These are phyloP conservation scores for Nicotiana noctiflora DNA, from an alignment of 257 asterid genomes.

Conservation along the genomic window DNA sequence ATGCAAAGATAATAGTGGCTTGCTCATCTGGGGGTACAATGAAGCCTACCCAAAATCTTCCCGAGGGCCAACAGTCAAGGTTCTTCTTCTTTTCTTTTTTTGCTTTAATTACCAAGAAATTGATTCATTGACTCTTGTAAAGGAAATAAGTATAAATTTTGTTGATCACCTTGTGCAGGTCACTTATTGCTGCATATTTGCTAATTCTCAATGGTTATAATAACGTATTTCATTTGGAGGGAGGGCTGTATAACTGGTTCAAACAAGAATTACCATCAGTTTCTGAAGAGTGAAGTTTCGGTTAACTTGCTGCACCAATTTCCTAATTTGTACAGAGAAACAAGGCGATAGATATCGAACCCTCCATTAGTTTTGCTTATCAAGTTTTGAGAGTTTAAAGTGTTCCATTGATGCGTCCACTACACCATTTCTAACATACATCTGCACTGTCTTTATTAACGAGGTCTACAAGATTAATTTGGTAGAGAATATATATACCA, in stretches of 20 bases:
- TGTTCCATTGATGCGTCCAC: background rate
- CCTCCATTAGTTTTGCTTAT: background rate
- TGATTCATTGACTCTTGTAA: too few species aligned
- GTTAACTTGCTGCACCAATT: conserved; percentile 4
- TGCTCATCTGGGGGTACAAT: conserved; percentile 87
- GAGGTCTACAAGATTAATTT: background rate
- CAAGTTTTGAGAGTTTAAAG: background rate
- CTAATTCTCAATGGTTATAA: conserved; percentile 78
- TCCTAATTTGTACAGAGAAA: background rate
- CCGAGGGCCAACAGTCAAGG: conserved; percentile 94
- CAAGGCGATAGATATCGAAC: background rate
- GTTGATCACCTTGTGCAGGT: conserved; percentile 45
- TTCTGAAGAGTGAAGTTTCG: conserved; percentile 53
- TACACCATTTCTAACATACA: background rate
- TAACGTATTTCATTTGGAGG: conserved; percentile 80
- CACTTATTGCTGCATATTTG: conserved; percentile 93
- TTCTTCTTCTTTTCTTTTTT: conserved; percentile 11
- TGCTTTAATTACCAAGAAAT: background rate
- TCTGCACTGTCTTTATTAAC: background rate
- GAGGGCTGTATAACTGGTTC: conserved; percentile 73
- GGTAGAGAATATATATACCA: background rate
- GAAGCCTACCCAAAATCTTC: conserved; percentile 77
- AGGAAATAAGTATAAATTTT: background rate
- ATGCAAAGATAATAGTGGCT: conserved; percentile 79
- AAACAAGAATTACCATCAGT: conserved; percentile 69